Evolutionary conservation across 2,329 filamentous ascomycete genomes (phyloP), one percentile per base, ranked within the genome.

Genomic region (Byssochlamys sp.): DNA sequence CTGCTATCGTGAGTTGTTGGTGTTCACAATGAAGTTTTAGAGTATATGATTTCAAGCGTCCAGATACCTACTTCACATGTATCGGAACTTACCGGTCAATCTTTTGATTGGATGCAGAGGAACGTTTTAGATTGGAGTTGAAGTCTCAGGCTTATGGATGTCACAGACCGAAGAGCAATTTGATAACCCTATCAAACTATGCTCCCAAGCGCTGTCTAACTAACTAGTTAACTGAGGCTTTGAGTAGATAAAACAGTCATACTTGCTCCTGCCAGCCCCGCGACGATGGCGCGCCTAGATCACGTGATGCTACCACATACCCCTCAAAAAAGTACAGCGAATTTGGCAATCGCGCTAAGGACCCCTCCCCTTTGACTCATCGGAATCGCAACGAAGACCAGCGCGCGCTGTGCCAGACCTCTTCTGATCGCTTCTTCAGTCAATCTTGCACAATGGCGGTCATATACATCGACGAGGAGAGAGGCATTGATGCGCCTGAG

Each of bases 381-480:
- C 39, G 39, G 14, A 45, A 45, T 24, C n/a, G 39, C 39, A 45
- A 45, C 39, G 9, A 14, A n/a, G 7, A 19, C 39, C 39, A 19
- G 12, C 39, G 39, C n/a, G 39, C 39, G n/a, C 39, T n/a, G 39
- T 45, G 39, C 7, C 12, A 45, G n/a, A 6, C 19, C 39, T 45
- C 39, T 45, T 45, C 39, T 7, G 39, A 24, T 45, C 39, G 39
- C 39, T 45, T 24, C 39, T 45, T 45, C 39, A 14, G 39, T 45
- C 39, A 45, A 45, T 45, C 19, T 7, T 45, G 19, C 39, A 60
- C 56, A 55, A 76, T 75, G 73, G 66, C 67, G 48, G 77, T 59
- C 63, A 78, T 88, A 72, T 90, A 91, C 77, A 81, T 95, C 69
- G 90, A 95, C 78, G 88, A 90, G 70, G 88, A 90, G 66, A 80